Conservation (phyloP, 768 basidiomycete genomes). For the Leccinum fibrillosum region DNA sequence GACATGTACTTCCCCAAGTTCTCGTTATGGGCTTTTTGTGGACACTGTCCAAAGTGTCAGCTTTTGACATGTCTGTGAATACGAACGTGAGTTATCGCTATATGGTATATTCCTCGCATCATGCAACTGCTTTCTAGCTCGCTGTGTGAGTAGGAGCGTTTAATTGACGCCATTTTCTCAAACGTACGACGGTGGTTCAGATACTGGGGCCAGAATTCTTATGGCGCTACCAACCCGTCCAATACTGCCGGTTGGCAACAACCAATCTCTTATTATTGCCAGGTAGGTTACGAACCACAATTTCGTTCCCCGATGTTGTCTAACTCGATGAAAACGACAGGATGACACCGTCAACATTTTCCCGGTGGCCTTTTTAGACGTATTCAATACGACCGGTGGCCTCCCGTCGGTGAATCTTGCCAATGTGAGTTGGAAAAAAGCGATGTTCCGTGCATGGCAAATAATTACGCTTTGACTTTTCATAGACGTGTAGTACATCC, state of each 20-base stretch:
- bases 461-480: not conserved
- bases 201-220: slow-evolving; percentile 40
- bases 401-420: slow-evolving; percentile 59
- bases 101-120: not conserved
- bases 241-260: slow-evolving; percentile 33
- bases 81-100: slow-evolving; percentile 18
- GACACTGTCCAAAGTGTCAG: slow-evolving; percentile 2
- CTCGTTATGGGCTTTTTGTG: not conserved
- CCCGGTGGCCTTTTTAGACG: slow-evolving; percentile 59
- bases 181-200: slow-evolving; percentile 7
- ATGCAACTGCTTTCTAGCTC: slow-evolving; percentile 10
- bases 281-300: slow-evolving; percentile 8
- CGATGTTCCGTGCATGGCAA: not conserved
- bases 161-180: not conserved
- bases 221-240: slow-evolving; percentile 30
- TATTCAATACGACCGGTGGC: slow-evolving; percentile 56
- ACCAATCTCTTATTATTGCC: slow-evolving; percentile 32
- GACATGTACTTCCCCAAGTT: not conserved
- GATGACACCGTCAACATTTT: slow-evolving; percentile 55
- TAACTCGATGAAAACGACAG: slow-evolving; percentile 22
- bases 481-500: slow-evolving; percentile 56
- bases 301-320: not conserved
- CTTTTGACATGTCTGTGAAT: slow-evolving; percentile 17
- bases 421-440: slow-evolving; percentile 43
- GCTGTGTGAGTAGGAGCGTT: slow-evolving; percentile 11